Evolutionary conservation across 352 stramenopile genomes (phyloP).

Genomic region (Salisapilia sapeloensis): DNA sequence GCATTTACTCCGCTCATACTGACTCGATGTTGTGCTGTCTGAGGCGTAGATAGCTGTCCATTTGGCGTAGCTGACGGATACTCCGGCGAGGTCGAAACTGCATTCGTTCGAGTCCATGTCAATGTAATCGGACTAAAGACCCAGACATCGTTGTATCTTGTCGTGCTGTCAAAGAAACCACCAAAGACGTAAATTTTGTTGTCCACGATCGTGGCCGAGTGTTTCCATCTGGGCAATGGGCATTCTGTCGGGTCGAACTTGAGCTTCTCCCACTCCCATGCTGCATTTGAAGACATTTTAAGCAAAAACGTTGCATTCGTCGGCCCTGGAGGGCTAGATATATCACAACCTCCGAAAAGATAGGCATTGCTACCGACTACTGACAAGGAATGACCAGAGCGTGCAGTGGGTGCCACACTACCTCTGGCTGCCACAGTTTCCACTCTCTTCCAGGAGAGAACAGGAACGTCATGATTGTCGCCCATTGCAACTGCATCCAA

Average conservation of each 20-base stretch:
- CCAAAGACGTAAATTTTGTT: constrained; percentile 89
- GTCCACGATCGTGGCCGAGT: constrained; percentile 81
- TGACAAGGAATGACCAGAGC: constrained; percentile 88
- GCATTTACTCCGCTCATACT: constrained; percentile 4
- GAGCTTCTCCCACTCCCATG: constrained; percentile 63
- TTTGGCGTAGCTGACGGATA: too few relatives aligned
- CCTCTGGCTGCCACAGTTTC: constrained; percentile 33
- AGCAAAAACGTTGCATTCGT: constrained; percentile 91
- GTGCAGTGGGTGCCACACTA: constrained; percentile 73
- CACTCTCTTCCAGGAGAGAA: constrained; percentile 36
- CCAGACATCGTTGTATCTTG: constrained; percentile 93
- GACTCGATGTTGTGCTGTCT: constrained; percentile 1
- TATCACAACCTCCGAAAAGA: constrained; percentile 88
- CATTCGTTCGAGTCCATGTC: constrained; percentile 72
- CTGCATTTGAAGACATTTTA: constrained; percentile 51
- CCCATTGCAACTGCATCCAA: not conserved
- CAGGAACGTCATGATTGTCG: constrained; percentile 1
- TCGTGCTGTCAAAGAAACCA: constrained; percentile 80
- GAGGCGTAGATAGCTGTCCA: not conserved
- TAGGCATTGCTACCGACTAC: constrained; percentile 80
- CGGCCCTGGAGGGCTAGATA: constrained; percentile 73
- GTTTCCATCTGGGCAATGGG: constrained; percentile 72
- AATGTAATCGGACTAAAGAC: constrained; percentile 89
- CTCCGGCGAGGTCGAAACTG: not conserved
- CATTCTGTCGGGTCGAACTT: constrained; percentile 10